Conservation (phyloP, 768 basidiomycete species). For the Sarcodon aspratus region DNA sequence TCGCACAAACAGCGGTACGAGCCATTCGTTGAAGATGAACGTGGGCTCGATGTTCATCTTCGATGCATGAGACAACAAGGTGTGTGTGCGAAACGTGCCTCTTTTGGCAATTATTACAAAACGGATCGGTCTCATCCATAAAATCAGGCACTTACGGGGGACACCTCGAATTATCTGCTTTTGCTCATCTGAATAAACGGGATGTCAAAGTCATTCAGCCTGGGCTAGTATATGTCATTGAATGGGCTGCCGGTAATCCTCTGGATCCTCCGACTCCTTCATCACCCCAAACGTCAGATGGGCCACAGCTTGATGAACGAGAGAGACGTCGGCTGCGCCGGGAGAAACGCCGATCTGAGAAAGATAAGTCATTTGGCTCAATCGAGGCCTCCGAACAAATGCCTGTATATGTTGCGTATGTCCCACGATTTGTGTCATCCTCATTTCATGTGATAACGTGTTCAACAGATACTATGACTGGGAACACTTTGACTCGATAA, state of each 20-base stretch:
- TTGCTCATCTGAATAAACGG: constrained; percentile 66
- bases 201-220: constrained; percentile 92
- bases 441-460: not conserved
- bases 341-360: constrained; percentile 21
- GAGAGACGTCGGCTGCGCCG: constrained; percentile 33
- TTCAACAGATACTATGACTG: constrained; percentile 71
- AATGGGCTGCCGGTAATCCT: constrained; percentile 50
- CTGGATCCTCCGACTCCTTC: constrained; percentile 14
- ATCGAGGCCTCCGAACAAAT: constrained; percentile 16
- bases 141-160: constrained; percentile 76
- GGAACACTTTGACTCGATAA: constrained; percentile 93
- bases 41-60: constrained; percentile 65
- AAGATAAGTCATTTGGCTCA: constrained; percentile 7
- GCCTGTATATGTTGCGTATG: constrained; percentile 80
- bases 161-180: constrained; percentile 88
- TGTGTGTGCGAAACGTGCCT: constrained; percentile 19
- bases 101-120: not conserved
- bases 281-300: constrained; percentile 9
- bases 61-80: constrained; percentile 72
- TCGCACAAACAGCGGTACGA: constrained; percentile 61
- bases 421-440: constrained; percentile 9
- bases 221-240: constrained; percentile 82
- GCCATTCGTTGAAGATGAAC: constrained; percentile 79
- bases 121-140: not conserved
- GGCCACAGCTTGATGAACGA: constrained; percentile 22